Base-by-base conservation (phyloP, 2,329 filamentous ascomycete genomes). In the Ophiostoma piceae region DNA sequence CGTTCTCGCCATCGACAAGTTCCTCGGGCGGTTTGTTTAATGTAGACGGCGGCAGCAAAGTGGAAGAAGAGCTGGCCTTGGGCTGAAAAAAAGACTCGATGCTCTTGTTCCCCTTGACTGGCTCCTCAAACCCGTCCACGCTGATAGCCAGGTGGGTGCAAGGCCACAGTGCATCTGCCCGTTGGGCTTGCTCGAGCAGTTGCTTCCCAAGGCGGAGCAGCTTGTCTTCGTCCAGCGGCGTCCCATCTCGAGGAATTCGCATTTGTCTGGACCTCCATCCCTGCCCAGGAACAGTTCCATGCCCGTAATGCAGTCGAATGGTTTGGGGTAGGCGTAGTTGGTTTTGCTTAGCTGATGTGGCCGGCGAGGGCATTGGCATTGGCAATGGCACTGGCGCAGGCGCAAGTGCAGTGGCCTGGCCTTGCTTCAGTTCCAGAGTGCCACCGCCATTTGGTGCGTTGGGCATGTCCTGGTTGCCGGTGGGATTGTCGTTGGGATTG, bases 41-140 rank as follows among this genome's bases (percentile, higher is more conserved):
- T 19, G 43, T 47, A 47, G 43, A 47, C 43, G 43, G 19, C 43
- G 43, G 19, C 41, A 14, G 41, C 6, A n/a, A 47, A 47, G 43
- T 47, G 16, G 16, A 26, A 2, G 32, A 66, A 19, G 41, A 11
- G 8, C 9, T 11, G 35, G 7, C 41, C 47, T 41, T 68, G 51
- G 67, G 47, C 67, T 67, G 72, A 8, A 99, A 82, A 76, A 97
- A 98, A 0, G 87, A 84, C 64, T 90, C 90, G 74, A 99, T 98
- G 43, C 90, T 92, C 82, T 89, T 89, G 76, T 97, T 98, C 5
- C 92, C 90, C 57, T 85, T 87, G 71, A 94, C 82, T 1, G 92
- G 91, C 73, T 97, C 93, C 78, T 98, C 94, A 73, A 98, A 97
- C 0, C 92, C 94, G n/a, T 88, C 89, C 32, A 98, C 92, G 73